Conservation (phyloP, 1,284 basidiomycete species). For the Bondarzewia mesenterica region DNA sequence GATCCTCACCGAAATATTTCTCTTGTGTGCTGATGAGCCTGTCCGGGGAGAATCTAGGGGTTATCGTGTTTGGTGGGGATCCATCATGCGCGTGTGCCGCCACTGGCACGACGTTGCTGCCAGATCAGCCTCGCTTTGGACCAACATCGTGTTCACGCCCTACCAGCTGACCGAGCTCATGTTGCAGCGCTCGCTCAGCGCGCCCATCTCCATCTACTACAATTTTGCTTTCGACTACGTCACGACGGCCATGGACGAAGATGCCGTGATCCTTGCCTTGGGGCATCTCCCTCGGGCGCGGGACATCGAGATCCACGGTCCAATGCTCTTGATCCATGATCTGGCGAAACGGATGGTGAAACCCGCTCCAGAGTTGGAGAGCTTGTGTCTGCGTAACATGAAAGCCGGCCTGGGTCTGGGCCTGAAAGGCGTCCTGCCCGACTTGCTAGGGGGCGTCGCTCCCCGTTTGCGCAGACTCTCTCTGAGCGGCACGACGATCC, state of each 20-base stretch:
- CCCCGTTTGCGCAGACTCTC: too few species aligned
- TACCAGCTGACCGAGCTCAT: not conserved
- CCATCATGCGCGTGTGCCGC: not conserved
- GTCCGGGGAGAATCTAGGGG: not conserved
- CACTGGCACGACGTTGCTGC: not conserved
- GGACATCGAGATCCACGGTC: not conserved
- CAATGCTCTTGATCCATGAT: not conserved
- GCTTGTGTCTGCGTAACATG: too few species aligned
- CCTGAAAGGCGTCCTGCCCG: too few species aligned
- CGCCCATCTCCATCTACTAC: not conserved
- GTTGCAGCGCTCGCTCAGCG: not conserved
- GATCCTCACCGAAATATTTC: not conserved
- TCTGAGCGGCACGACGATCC: too few species aligned
- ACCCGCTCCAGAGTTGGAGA: not conserved
- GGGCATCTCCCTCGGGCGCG: not conserved
- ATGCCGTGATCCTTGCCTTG: not conserved
- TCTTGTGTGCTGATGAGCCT: not conserved
- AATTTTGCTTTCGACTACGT: not conserved
- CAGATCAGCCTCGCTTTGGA: not conserved
- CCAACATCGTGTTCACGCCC: not conserved
- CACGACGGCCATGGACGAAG: not conserved
- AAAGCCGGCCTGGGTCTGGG: too few species aligned
- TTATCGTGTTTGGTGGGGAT: not conserved
- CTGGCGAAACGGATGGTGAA: not conserved
- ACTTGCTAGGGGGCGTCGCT: too few species aligned